These are phyloP conservation scores for Starmerella khaoyaiensis DNA, from an alignment of 805 yeast species.

Conservation along the genomic window DNA sequence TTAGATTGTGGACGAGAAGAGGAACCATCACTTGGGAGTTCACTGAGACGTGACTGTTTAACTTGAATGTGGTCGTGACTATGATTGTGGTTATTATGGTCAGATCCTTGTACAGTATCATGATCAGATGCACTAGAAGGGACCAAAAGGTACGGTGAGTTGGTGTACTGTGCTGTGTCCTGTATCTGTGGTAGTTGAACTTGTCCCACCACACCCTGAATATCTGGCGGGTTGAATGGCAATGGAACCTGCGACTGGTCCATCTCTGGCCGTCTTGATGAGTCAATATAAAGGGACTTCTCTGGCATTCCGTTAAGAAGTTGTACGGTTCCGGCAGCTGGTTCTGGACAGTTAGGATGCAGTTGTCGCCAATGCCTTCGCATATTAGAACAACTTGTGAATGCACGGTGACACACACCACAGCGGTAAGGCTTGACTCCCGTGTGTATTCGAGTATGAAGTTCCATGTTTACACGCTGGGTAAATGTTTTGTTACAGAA, in stretches of 20 bases:
- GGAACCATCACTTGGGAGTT: too few relatives aligned
- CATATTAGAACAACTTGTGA: slow-evolving; percentile 21
- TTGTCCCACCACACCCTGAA: too few relatives aligned
- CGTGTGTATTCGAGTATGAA: slow-evolving; percentile 73
- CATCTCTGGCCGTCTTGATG: background rate
- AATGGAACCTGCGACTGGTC: slow-evolving; percentile 1
- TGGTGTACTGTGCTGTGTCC: too few relatives aligned
- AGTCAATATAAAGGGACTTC: slow-evolving; percentile 12
- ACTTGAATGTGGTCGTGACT: too few relatives aligned
- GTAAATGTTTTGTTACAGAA: slow-evolving; percentile 67
- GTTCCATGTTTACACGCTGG: slow-evolving; percentile 74
- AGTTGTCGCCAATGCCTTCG: slow-evolving; percentile 22
- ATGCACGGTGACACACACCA: slow-evolving; percentile 37
- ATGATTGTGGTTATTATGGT: too few relatives aligned
- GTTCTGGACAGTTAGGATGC: slow-evolving; percentile 18
- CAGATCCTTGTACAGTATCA: too few relatives aligned
- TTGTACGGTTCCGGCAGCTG: slow-evolving; percentile 17
- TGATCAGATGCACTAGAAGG: too few relatives aligned
- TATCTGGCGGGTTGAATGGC: too few relatives aligned
- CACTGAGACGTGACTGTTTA: too few relatives aligned
- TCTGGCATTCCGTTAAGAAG: slow-evolving; percentile 19
- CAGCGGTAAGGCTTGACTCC: slow-evolving; percentile 86
- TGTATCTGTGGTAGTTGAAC: too few relatives aligned
- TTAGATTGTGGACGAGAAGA: too few relatives aligned
- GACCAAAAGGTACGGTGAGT: too few relatives aligned